A percentile compares a stretch with the other conserved stretches of the same genome.
phyloP scores from a whole-genome alignment of 1,284 basidiomycete genomes.

The Phenoliferia sp. region DNA sequence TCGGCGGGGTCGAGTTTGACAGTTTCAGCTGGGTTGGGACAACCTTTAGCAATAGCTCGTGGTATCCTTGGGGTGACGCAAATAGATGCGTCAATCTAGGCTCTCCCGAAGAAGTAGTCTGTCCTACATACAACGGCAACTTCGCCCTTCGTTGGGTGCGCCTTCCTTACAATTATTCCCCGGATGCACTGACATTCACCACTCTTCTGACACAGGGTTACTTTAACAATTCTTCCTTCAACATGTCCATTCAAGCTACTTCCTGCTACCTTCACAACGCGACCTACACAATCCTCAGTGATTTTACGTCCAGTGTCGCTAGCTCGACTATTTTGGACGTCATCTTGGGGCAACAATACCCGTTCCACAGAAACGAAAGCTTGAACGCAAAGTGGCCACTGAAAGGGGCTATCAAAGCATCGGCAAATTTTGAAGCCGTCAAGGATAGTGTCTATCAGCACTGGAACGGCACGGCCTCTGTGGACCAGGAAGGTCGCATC shows the following conservation, averaged over 20 bases:
- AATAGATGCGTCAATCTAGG: too few relatives aligned
- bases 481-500: background rate
- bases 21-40: background rate
- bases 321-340: background rate
- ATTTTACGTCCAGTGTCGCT: background rate
- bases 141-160: background rate
- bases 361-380: background rate
- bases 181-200: background rate
- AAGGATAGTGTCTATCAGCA: background rate
- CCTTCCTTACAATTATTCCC: background rate
- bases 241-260: background rate
- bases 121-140: background rate
- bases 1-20: background rate
- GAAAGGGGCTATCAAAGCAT: background rate
- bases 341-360: background rate
- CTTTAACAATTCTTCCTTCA: background rate
- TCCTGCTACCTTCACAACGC: background rate
- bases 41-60: background rate
- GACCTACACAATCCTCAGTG: background rate
- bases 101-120: too few relatives aligned
- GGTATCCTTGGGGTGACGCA: background rate
- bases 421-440: background rate
- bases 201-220: background rate
- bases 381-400: background rate
- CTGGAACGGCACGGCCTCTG: background rate